Conservation (phyloP, 805 yeast species). For the Metschnikowia kunwiensis region DNA sequence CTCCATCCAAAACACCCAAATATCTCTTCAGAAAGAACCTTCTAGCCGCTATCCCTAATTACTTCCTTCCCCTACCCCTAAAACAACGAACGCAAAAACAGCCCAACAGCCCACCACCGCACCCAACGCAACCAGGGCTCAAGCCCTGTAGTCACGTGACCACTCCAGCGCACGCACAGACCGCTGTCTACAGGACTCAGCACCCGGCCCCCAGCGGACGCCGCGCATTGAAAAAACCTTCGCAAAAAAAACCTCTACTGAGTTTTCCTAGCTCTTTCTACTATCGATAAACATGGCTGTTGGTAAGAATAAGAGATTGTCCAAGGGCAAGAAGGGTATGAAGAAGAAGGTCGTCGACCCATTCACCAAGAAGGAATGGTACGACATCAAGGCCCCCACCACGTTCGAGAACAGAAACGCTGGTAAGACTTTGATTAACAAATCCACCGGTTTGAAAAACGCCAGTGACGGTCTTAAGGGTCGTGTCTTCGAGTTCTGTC, state of each 20-base stretch:
- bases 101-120: too few species aligned
- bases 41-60: too few species aligned
- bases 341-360: constrained; percentile 99
- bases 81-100: too few species aligned
- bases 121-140: neutral
- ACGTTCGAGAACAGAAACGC: constrained; percentile 98
- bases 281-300: constrained; percentile 57
- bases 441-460: constrained; percentile 95
- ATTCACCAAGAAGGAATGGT: constrained; percentile 99
- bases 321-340: constrained; percentile 91
- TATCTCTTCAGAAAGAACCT: too few species aligned
- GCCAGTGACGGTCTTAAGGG: constrained; percentile 98
- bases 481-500: constrained; percentile 91
- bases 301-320: constrained; percentile 87
- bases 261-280: constrained; percentile 3
- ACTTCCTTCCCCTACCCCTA: too few species aligned
- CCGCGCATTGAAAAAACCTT: constrained; percentile 1
- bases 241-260: constrained; percentile 2
- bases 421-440: constrained; percentile 98
- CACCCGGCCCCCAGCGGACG: neutral
- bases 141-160: constrained; percentile 3
- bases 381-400: constrained; percentile 97
- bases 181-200: too few species aligned
- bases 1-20: too few species aligned
- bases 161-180: neutral